phyloP scores from a whole-genome alignment of 768 basidiomycete species.

The Lentinula guzmanii region DNA sequence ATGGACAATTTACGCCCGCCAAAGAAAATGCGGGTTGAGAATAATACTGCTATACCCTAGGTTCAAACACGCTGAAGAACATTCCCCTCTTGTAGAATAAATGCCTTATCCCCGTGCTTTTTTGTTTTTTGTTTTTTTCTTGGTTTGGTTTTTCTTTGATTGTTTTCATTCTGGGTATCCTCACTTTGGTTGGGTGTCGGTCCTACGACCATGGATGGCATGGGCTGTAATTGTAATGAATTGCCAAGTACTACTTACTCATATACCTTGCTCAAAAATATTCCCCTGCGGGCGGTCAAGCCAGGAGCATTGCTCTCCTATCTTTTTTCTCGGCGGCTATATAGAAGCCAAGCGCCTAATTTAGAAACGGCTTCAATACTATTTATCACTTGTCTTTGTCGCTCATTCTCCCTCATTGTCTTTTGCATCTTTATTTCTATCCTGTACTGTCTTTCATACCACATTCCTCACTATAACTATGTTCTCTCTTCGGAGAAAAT shows the following conservation, averaged over 20 bases:
- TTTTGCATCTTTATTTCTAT: slow-evolving; percentile 13
- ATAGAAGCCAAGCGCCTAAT: not conserved
- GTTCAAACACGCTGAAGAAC: slow-evolving; percentile 11
- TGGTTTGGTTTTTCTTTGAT: not conserved
- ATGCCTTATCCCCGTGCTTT: slow-evolving; percentile 7
- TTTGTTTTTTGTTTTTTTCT: not conserved
- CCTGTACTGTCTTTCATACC: slow-evolving; percentile 7
- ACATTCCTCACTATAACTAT: slow-evolving; percentile 28
- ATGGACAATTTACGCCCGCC: slow-evolving; percentile 43
- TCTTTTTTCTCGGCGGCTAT: not conserved
- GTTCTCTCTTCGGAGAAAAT: slow-evolving; percentile 75
- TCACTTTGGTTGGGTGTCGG: slow-evolving; percentile 3
- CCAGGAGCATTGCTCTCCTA: not conserved
- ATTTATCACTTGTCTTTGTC: not conserved
- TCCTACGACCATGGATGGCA: slow-evolving; percentile 7
- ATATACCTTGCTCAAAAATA: not conserved
- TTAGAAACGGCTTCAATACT: slow-evolving; percentile 1
- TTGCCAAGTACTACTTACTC: not conserved
- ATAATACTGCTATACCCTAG: slow-evolving; percentile 49
- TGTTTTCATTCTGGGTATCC: slow-evolving; percentile 11
- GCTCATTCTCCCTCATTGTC: not conserved
- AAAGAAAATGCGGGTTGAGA: slow-evolving; percentile 73
- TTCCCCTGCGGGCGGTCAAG: not conserved
- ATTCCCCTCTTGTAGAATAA: slow-evolving; percentile 8
- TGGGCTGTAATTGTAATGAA: slow-evolving; percentile 7